Percentiles rank a stretch among this genome's conserved stretches.
Conservation (phyloP, 1,284 basidiomycete genomes). For the Pholiota adiposa region DNA sequence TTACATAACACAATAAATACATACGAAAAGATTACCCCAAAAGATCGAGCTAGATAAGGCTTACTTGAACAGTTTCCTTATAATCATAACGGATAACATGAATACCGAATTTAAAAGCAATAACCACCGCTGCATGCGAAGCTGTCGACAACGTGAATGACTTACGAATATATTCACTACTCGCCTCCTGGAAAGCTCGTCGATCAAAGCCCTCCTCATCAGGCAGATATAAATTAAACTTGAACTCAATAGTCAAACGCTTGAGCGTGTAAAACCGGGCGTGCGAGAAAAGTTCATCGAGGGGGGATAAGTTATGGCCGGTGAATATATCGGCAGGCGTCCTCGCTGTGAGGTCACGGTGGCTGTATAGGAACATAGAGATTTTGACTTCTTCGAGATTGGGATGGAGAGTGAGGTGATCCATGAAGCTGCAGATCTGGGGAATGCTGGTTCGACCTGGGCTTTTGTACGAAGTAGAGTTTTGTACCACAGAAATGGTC, state of each 20-base stretch:
- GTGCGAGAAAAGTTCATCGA: slow-evolving; percentile 15
- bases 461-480: slow-evolving; percentile 10
- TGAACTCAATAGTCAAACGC: slow-evolving; percentile 5
- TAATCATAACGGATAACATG: neutral
- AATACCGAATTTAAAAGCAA: neutral
- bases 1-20: too few species aligned
- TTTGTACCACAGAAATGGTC: slow-evolving; percentile 9
- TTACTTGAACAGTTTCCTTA: neutral
- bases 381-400: slow-evolving; percentile 13
- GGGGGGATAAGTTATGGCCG: slow-evolving; percentile 7
- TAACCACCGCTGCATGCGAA: neutral
- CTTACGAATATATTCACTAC: neutral
- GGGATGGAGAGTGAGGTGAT: slow-evolving; percentile 3
- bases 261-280: slow-evolving; percentile 10
- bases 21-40: too few species aligned
- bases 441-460: slow-evolving; percentile 8
- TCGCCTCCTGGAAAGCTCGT: neutral
- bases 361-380: slow-evolving; percentile 9
- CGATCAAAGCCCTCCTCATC: neutral
- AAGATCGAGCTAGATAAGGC: too few species aligned
- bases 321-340: slow-evolving; percentile 9
- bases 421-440: slow-evolving; percentile 7
- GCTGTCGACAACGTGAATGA: slow-evolving; percentile 2
- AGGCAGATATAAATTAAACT: slow-evolving; percentile 2
- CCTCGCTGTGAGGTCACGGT: neutral